These are phyloP conservation scores for Cadophora luteo-olivacea DNA, from an alignment of 2,329 filamentous ascomycete genomes.

Conservation along the genomic window DNA sequence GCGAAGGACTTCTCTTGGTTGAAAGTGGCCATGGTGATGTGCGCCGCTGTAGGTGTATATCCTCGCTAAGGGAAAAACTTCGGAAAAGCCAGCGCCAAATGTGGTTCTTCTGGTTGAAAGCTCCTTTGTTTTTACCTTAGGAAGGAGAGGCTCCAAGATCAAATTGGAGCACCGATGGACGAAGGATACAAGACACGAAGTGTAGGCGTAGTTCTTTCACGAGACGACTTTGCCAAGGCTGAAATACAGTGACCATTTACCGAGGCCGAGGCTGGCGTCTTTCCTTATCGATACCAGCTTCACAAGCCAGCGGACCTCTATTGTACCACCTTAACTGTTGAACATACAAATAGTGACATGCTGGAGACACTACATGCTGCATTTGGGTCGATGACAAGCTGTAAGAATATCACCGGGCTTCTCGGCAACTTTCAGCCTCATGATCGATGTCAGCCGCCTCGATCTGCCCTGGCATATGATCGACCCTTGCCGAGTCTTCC, in stretches of 20 bases:
- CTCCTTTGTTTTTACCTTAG: too few species aligned
- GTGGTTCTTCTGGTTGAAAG: too few species aligned
- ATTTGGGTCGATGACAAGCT: not conserved
- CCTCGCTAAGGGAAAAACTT: not conserved
- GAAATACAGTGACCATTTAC: not conserved
- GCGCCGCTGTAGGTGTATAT: not conserved
- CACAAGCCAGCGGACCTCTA: not conserved
- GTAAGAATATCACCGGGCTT: not conserved
- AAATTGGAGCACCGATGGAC: too few species aligned
- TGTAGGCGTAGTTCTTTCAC: too few species aligned
- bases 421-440: conserved; percentile 5
- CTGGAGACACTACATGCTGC: not conserved
- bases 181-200: too few species aligned
- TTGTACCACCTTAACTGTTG: not conserved
- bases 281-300: conserved; percentile 15
- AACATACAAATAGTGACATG: not conserved
- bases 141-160: too few species aligned
- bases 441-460: conserved; percentile 9
- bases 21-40: conserved; percentile 21
- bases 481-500: not conserved
- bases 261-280: conserved; percentile 3
- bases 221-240: not conserved
- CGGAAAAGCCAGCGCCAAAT: too few species aligned
- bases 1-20: conserved; percentile 45
- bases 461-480: conserved; percentile 8